Evolutionary conservation across 2,329 filamentous ascomycete genomes (phyloP), one percentile per base, ranked within the genome.

Genomic region (Ophiognomonia clavigignenti-juglandacearum): DNA sequence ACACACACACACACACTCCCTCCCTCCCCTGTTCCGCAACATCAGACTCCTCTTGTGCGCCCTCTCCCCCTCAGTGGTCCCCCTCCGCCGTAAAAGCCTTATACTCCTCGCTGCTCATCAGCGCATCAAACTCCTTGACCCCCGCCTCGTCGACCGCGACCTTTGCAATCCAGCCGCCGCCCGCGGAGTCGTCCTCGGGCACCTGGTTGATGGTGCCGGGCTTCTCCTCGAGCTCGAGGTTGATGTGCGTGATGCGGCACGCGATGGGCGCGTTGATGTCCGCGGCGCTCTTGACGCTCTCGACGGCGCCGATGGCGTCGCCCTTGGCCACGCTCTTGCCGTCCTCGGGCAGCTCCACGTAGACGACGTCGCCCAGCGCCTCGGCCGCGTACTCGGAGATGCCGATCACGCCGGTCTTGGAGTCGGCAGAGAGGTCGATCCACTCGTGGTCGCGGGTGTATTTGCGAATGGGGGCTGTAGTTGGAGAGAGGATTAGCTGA

Each of bases 361-460:
- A 98, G 64, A 98, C 92, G 50, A 97, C 91, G 65, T 98, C 93
- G 57, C 93, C 93, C 53, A 98, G 86, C 56, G 88, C 85, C 61
- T 95, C 81, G 56, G 93, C 88, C 18, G 93, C 93, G 75, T 95
- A 97, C 58, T 85, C 77, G 47, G 89, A 93, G 66, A 98, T 95
- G 52, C 93, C 93, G 57, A 84, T 74, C 43, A 78, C 80, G 74
- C 88, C 91, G 41, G 84, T 85, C 69, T 87, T 92, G 65, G 85
- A 83, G 70, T 95, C 87, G 43, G 81, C 82, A 47, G 83, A 85
- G 51, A 96, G 73, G 69, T 96, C 90, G 65, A 98, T 83, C 93
- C 93, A 98, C 75, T 98, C 93, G 76, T 98, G 93, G 64, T 96
- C 92, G 67, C 91, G 86, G 56, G 93, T 96, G 77, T 95, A 98